Percentiles rank a stretch among this genome's conserved stretches.
Evolutionary conservation across 2,329 filamentous ascomycete genomes (phyloP).

Genomic region (Neonectria faginata): DNA sequence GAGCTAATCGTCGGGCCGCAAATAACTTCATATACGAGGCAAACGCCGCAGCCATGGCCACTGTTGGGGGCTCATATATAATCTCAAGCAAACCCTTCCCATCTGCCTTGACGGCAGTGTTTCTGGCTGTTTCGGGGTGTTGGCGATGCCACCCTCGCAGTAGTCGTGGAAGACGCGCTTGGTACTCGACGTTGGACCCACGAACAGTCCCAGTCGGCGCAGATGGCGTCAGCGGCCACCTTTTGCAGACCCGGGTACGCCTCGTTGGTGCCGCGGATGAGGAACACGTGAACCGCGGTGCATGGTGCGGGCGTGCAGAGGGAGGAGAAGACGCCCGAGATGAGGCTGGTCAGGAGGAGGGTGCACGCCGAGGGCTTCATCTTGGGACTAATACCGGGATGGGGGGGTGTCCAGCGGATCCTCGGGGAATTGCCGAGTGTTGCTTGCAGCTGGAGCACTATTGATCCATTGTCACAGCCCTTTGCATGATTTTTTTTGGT

Average conservation of each 20-base stretch:
- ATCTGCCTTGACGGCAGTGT: no score
- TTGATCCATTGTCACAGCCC: neutral
- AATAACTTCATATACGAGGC: no score
- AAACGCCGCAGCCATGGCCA: no score
- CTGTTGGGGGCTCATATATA: no score
- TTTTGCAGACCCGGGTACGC: conserved; percentile 48
- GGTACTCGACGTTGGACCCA: conserved; percentile 7
- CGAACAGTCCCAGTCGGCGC: conserved; percentile 42
- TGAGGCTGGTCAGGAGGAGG: neutral
- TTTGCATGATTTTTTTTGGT: neutral
- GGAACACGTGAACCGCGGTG: conserved; percentile 46
- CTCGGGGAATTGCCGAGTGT: neutral
- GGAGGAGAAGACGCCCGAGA: neutral
- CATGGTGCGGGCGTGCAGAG: conserved; percentile 29
- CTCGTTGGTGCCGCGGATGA: conserved; percentile 46
- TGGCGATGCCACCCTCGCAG: conserved; percentile 51
- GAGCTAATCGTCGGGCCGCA: no score
- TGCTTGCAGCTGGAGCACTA: neutral
- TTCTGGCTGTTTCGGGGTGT: no score
- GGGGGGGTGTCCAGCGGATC: no score
- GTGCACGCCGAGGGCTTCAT: neutral
- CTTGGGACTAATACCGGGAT: neutral
- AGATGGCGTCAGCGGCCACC: conserved; percentile 44
- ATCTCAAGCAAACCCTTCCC: conserved; percentile 16
- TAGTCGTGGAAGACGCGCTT: conserved; percentile 41